phyloP scores from a whole-genome alignment of 352 stramenopile genomes.

The Globisporangium abappressorium region DNA sequence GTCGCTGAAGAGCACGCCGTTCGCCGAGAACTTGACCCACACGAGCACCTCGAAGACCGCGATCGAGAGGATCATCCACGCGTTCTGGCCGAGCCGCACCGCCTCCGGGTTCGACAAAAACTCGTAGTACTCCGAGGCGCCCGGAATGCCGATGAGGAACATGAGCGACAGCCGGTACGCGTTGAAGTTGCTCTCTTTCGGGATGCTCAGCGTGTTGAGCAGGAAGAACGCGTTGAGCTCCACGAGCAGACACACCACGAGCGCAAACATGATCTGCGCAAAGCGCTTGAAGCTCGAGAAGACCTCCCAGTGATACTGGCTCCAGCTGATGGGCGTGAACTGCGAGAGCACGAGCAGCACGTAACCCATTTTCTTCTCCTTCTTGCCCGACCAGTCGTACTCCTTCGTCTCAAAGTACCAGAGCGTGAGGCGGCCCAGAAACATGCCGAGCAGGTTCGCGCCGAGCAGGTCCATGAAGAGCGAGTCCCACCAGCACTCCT shows the following conservation, averaged over 20 bases:
- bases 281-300: conserved; percentile 92
- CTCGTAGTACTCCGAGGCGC: conserved; percentile 84
- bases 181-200: conserved; percentile 87
- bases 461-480: conserved; percentile 90
- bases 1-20: conserved; percentile 58
- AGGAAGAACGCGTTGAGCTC: conserved; percentile 95
- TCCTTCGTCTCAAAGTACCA: conserved; percentile 83
- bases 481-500: conserved; percentile 95
- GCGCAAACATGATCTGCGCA: conserved; percentile 72
- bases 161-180: conserved; percentile 72
- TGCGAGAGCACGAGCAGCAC: conserved; percentile 73
- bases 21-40: conserved; percentile 77
- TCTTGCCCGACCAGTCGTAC: conserved; percentile 88
- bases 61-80: conserved; percentile 83
- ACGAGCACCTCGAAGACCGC: conserved; percentile 74
- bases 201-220: conserved; percentile 83
- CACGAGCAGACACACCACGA: conserved; percentile 82
- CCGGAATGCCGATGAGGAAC: conserved; percentile 80
- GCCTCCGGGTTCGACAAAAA: conserved; percentile 80
- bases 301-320: conserved; percentile 89
- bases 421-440: conserved; percentile 66
- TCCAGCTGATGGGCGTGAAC: conserved; percentile 89
- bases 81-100: conserved; percentile 73
- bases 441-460: conserved; percentile 91
- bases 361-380: conserved; percentile 64